Evolutionary conservation across 495 filamentous ascomycete genomes (phyloP), one percentile per base, ranked within the genome.

Genomic region (Talaromyces trachyspermus): DNA sequence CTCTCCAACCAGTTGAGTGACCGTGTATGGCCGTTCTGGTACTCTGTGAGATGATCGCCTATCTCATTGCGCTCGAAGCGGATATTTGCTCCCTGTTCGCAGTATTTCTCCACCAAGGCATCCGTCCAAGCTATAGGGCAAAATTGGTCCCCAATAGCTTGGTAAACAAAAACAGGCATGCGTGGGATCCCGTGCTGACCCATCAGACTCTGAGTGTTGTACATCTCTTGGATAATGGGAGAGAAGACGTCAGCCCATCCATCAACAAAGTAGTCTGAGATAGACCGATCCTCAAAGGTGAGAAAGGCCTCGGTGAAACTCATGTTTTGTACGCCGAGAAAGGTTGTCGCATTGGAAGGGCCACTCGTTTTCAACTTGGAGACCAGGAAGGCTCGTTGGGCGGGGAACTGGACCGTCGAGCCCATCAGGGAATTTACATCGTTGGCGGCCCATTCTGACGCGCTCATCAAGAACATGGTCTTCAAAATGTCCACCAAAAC

Each of bases 121-220:
- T 74, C 66, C 4, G 61, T 69, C 17, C 66, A 59, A 5, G 46
- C 41, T 6, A 72, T 52, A 2, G 52, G 37, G 14, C 51, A 61
- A 17, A 71, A 47, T 52, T 71, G 55, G 49, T 76, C 73, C 1
- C 53, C 23, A 25, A 72, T 60, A 1, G 69, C 70, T 49, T 75
- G 70, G 55, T 73, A 75, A 1, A 68, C 40, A 45, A 64, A 75
- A n/a, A 71, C 33, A 2, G 70, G 71, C 58, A 72, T 70, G 18
- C 55, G 24, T 9, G 72, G 74, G 0, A 60, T 48, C 0, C 69
- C 70, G 42, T 71, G 66, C 25, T 54, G 59, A 3, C 72, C 72
- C 60, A 71, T 64, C 6, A 54, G 49, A 23, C 59, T 56, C 39
- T 73, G 62, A 4, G 42, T 36, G 9, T 66, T 44, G n/a, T 69